A percentile compares a stretch with the other conserved stretches of the same genome.
Evolutionary conservation across 1,139 yeast genomes (phyloP).

Genomic region (Hemisphaericaspora subhashii): DNA sequence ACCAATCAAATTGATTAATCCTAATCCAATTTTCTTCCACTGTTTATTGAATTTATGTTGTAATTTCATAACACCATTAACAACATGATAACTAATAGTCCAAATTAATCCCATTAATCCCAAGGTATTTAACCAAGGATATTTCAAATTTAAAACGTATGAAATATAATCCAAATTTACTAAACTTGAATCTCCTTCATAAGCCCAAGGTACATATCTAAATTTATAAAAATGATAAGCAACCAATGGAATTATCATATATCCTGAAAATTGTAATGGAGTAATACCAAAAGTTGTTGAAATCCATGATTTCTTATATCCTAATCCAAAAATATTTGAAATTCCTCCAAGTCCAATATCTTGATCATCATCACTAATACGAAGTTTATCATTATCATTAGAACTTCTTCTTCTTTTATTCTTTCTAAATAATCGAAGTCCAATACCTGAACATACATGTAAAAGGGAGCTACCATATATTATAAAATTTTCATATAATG

Average conservation of each 20-base stretch:
- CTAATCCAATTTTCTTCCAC: slow-evolving; percentile 39
- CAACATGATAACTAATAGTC: slow-evolving; percentile 34
- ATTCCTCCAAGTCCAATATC: slow-evolving; percentile 63
- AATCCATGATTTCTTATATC: slow-evolving; percentile 48
- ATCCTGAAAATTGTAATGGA: slow-evolving; percentile 64
- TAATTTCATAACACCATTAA: slow-evolving; percentile 36
- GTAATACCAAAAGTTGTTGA: slow-evolving; percentile 36
- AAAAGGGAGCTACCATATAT: slow-evolving; percentile 47
- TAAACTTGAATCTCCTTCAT: slow-evolving; percentile 67
- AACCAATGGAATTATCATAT: slow-evolving; percentile 47
- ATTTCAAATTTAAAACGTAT: slow-evolving; percentile 34
- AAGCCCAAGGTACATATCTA: slow-evolving; percentile 47
- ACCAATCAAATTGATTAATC: slow-evolving; percentile 25
- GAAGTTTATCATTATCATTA: slow-evolving; percentile 8
- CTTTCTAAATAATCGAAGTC: slow-evolving; percentile 40
- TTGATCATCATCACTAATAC: slow-evolving; percentile 24
- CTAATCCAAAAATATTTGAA: slow-evolving; percentile 52
- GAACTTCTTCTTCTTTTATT: slow-evolving; percentile 17
- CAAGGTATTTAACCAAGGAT: slow-evolving; percentile 22
- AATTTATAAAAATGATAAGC: slow-evolving; percentile 48
- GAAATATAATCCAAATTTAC: slow-evolving; percentile 55
- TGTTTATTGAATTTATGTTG: slow-evolving; percentile 26
- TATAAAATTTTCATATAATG: slow-evolving; percentile 47
- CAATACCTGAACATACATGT: slow-evolving; percentile 58
- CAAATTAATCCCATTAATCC: slow-evolving; percentile 24